These are phyloP conservation scores for Cystobasidium onofrii DNA, from an alignment of 768 basidiomycete species.

Conservation along the genomic window DNA sequence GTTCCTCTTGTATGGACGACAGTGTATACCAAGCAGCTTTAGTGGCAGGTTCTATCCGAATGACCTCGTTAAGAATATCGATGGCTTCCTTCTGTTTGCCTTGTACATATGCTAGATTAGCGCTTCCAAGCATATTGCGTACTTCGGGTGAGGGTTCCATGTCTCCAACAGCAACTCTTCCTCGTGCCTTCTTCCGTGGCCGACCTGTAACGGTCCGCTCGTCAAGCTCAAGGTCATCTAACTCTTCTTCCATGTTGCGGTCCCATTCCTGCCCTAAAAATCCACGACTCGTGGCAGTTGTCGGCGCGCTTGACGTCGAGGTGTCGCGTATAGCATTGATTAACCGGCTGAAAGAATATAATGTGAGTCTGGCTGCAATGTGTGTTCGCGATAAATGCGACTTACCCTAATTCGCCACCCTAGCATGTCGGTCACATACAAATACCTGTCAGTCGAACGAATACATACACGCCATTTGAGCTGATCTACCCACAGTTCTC, in stretches of 20 bases:
- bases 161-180: conserved; percentile 35
- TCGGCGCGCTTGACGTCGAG: conserved; percentile 41
- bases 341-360: conserved; percentile 27
- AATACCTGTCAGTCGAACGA: too few relatives aligned
- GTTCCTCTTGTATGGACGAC: conserved; percentile 70
- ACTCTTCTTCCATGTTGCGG: conserved; percentile 58
- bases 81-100: conserved; percentile 61
- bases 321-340: conserved; percentile 39
- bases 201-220: conserved; percentile 2
- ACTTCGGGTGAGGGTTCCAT: conserved; percentile 46
- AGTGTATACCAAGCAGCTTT: conserved; percentile 77
- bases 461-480: neutral
- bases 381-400: too few relatives aligned
- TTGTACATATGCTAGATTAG: conserved; percentile 77
- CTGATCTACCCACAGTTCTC: neutral
- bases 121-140: conserved; percentile 61
- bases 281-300: conserved; percentile 44
- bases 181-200: conserved; percentile 23
- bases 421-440: neutral
- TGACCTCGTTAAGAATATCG: conserved; percentile 77
- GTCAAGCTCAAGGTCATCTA: conserved; percentile 65
- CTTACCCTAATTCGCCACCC: conserved; percentile 34
- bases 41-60: conserved; percentile 83
- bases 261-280: conserved; percentile 65
- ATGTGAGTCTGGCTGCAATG: neutral